Percentiles rank a stretch among this genome's conserved stretches.
Conservation (phyloP, 2,329 filamentous ascomycete genomes). For the Cephalotrichum gorgonifer region DNA sequence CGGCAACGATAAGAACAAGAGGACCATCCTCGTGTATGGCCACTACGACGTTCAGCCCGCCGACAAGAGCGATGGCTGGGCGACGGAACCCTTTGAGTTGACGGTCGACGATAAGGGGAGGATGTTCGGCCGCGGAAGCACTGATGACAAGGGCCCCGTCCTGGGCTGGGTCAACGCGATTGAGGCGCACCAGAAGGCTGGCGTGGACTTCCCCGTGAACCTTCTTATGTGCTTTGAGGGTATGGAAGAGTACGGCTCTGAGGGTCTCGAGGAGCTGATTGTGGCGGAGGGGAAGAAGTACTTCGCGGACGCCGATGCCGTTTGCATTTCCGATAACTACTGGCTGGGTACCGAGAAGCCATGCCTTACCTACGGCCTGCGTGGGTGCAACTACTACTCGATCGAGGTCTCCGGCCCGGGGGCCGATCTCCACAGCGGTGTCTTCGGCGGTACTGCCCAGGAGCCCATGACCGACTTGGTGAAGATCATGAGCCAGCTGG, state of each 20-base stretch:
- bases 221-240: slow-evolving; percentile 99
- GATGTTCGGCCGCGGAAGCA: slow-evolving; percentile 93
- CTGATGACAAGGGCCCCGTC: slow-evolving; percentile 96
- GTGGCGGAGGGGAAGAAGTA: slow-evolving; percentile 81
- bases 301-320: slow-evolving; percentile 91
- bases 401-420: slow-evolving; percentile 84
- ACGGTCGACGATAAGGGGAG: slow-evolving; percentile 80
- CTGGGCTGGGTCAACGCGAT: slow-evolving; percentile 97
- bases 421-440: slow-evolving; percentile 90
- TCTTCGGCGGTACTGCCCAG: slow-evolving; percentile 92
- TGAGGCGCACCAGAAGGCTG: slow-evolving; percentile 91
- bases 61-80: slow-evolving; percentile 87
- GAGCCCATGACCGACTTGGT: slow-evolving; percentile 98
- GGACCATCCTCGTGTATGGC: slow-evolving; percentile 91
- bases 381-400: slow-evolving; percentile 96
- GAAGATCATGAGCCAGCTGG: slow-evolving; percentile 69
- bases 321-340: slow-evolving; percentile 99
- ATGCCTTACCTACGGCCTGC: slow-evolving; percentile 91
- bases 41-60: slow-evolving; percentile 99
- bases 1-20: slow-evolving; percentile 83
- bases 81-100: slow-evolving; percentile 85
- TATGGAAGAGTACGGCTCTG: slow-evolving; percentile 98
- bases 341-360: slow-evolving; percentile 99
- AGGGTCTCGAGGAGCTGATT: slow-evolving; percentile 93
- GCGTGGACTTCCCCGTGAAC: slow-evolving; percentile 92